phyloP scores from a whole-genome alignment of 75 land plant genomes.

The Cupressus sempervirens region DNA sequence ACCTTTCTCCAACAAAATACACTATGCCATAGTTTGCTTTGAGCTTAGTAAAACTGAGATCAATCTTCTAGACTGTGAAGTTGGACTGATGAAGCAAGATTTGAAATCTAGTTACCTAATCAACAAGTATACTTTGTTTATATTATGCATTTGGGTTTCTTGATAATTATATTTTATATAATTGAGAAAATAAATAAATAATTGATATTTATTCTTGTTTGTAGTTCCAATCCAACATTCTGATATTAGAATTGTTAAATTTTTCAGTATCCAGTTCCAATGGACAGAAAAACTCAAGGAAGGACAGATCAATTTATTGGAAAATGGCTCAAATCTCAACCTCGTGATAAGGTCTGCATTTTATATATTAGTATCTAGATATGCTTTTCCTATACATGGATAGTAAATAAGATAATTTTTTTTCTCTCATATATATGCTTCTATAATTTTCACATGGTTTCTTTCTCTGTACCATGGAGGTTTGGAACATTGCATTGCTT shows the following conservation, averaged over 20 bases:
- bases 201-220: background rate
- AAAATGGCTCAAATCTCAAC: constrained; percentile 80
- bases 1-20: too few species aligned
- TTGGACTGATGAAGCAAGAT: too few species aligned
- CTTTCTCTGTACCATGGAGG: background rate
- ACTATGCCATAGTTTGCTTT: too few species aligned
- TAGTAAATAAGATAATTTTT: background rate
- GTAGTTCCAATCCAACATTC: background rate
- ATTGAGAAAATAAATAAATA: too few species aligned
- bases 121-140: too few species aligned
- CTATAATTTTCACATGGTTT: background rate
- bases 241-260: background rate
- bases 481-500: background rate
- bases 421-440: background rate
- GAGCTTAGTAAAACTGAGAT: too few species aligned
- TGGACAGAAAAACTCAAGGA: constrained; percentile 78
- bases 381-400: constrained; percentile 1
- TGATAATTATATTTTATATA: too few species aligned
- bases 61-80: too few species aligned
- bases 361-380: background rate
- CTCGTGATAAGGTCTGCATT: constrained; percentile 77
- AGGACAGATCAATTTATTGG: constrained; percentile 72
- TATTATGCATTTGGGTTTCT: too few species aligned
- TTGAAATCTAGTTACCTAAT: too few species aligned
- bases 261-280: constrained; percentile 87